These are phyloP conservation scores for Lasiosphaeria miniovina DNA, from an alignment of 495 filamentous ascomycete species.

Conservation along the genomic window DNA sequence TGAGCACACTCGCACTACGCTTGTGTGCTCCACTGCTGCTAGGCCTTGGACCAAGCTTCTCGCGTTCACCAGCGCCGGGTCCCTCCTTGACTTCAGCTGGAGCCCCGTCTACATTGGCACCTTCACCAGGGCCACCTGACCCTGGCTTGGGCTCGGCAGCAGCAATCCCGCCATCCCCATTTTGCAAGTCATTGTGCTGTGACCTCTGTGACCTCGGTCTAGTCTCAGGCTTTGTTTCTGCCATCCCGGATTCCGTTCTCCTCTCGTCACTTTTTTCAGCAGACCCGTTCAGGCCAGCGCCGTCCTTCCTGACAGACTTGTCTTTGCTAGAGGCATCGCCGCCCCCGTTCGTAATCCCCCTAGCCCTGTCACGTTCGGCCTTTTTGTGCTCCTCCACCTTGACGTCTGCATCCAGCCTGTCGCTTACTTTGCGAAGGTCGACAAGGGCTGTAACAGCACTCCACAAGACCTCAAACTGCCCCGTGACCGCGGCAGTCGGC, in stretches of 20 bases:
- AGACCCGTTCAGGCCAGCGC: constrained; percentile 26
- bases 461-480: constrained; percentile 78
- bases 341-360: constrained; percentile 18
- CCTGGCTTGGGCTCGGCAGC: background rate
- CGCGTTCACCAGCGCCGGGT: constrained; percentile 15
- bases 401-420: constrained; percentile 85
- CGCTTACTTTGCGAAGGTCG: constrained; percentile 75
- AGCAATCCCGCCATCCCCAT: background rate
- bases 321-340: constrained; percentile 7
- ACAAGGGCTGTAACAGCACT: constrained; percentile 69
- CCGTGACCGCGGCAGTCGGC: constrained; percentile 77
- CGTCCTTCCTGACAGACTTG: constrained; percentile 6
- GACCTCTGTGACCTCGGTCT: background rate
- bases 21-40: constrained; percentile 53
- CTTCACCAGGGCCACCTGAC: constrained; percentile 9
- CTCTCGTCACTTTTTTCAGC: constrained; percentile 5
- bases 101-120: background rate
- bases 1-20: constrained; percentile 73
- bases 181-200: background rate
- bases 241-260: constrained; percentile 13
- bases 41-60: constrained; percentile 19
- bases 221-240: constrained; percentile 1
- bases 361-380: constrained; percentile 55
- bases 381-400: constrained; percentile 64
- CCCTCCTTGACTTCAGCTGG: constrained; percentile 21